Base-by-base conservation (phyloP, 345 rosid genomes). In the Salix arbutifolia region DNA sequence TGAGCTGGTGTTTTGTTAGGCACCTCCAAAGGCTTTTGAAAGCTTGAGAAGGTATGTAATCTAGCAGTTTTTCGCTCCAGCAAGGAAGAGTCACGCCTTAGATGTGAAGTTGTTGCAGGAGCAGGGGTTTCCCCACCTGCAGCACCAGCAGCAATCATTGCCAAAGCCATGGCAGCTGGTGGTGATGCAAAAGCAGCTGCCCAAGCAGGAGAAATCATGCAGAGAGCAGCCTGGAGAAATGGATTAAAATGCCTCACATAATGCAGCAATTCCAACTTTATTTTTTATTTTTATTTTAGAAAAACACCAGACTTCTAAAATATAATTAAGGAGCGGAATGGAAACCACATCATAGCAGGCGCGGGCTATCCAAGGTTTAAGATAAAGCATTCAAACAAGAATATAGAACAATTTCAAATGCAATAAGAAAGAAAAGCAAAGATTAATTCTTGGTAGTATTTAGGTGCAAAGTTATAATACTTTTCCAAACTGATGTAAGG, bases 101-200 rank as follows among this genome's bases (percentile, higher is more conserved):
- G 94, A 37, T 84, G 97, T 76, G 90, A 21, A 65, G 79, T 73
- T 70, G 93, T 70, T 67, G 88, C 77, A 44, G 97, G 94, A 84
- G 93, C 87, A 0, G 93, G 88, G 68, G 88, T 76, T 67, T 95
- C 99, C 76, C 87, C 88, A 73, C 99, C 99, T 52, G 97, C 89
- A 85, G 99, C 97, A 68, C 99, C 99, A 50, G 99, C 99, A 82
- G 99, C 97, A 86, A 96, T 96, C 98, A 96, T 96, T 65, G 99
- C 97, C 86, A 96, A 85, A 35, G 99, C 98, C 99, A 96, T 90
- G 70, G 99, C 95, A 84, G 99, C 97, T 74, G 99, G 99, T 65
- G 99, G 99, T 75, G 99, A 96, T 42, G 98, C 99, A 89, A 96
- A 96, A 74, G 99, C 98, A 86, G 98, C 97, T 69, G 97, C 98